Evolutionary conservation across 805 yeast species (phyloP), one percentile per base, ranked within the genome.

Genomic region (Barnettozyma populi): DNA sequence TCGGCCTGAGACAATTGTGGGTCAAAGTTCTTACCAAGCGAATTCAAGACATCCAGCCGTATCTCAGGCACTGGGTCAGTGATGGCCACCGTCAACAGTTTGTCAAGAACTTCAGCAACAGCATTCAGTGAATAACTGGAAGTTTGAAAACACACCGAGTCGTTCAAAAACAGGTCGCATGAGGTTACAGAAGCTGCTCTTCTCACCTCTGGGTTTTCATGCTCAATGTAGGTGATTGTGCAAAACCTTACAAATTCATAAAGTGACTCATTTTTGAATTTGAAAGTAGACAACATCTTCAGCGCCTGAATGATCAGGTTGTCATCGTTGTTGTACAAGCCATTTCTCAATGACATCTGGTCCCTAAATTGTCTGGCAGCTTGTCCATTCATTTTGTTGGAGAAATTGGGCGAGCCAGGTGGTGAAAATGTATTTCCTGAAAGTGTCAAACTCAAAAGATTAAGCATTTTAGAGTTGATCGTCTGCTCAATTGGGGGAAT

Each of bases 1-100:
- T 87, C 95, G 1, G 97, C 95, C 63, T 94, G 98, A 0, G 97
- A 88, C 29, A 94, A 67, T 59, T 94, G 98, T 0, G 96, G 87
- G 59, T 94, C 97, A 62, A 92, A 86, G 49, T 76, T 75, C 2
- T 82, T 76, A 34, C 86, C 86, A 35, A 95, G 70, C 41, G 90
- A 76, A 44, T 76, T 75, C 48, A 94, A 69, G 1, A 92, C 89
- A 52, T 86, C 90, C 9, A 86, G 68, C 48, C 99, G 72, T 29
- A 92, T 87, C 49, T 90, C 97, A 2, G 92, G 79, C 4, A 79
- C 79, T 0, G 96, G 88, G 56, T 94, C 99, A 0, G 96, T 86
- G 13, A 92, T 85, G 2, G 95, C 89, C 8, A 89, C 75, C 0
- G 95, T 79, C 34, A 94, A 67, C 18, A 94, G 70, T 61, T 86